Evolutionary conservation across 208 protist genomes (phyloP).

Genomic region (Leishmania gerbilli): DNA sequence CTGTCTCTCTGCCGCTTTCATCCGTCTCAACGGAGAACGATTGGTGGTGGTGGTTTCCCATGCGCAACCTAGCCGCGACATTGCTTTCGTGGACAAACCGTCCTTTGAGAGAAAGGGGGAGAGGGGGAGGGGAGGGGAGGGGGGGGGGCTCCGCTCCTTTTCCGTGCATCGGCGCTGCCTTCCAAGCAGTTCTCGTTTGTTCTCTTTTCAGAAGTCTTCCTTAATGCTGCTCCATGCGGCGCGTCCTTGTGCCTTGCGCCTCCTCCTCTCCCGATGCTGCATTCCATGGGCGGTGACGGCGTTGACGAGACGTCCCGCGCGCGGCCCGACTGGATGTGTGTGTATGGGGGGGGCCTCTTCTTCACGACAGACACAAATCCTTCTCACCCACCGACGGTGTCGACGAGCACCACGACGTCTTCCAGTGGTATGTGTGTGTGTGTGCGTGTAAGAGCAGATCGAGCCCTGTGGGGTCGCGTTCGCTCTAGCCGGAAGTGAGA

Average conservation of each 20-base stretch:
- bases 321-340: conserved; percentile 17
- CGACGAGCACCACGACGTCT: not conserved
- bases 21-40: too few species aligned
- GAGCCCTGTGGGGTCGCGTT: not conserved
- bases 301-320: conserved; percentile 1
- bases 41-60: too few species aligned
- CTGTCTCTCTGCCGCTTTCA: too few species aligned
- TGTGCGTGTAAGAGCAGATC: not conserved
- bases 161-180: too few species aligned
- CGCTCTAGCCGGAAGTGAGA: not conserved
- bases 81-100: too few species aligned
- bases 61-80: too few species aligned
- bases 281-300: not conserved
- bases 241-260: not conserved
- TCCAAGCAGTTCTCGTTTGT: too few species aligned
- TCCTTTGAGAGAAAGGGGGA: too few species aligned
- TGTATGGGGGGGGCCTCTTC: not conserved
- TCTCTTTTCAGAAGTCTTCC: too few species aligned
- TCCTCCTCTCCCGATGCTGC: not conserved
- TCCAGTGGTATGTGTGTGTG: not conserved
- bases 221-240: too few species aligned
- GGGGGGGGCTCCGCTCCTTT: too few species aligned
- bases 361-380: not conserved
- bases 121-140: rapidly evolving
- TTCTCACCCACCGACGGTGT: not conserved